Percentiles rank a stretch among this genome's conserved stretches.
These are phyloP conservation scores for Guadua angustifolia DNA, from an alignment of 176 grass and related monocot genomes.

Conservation along the genomic window DNA sequence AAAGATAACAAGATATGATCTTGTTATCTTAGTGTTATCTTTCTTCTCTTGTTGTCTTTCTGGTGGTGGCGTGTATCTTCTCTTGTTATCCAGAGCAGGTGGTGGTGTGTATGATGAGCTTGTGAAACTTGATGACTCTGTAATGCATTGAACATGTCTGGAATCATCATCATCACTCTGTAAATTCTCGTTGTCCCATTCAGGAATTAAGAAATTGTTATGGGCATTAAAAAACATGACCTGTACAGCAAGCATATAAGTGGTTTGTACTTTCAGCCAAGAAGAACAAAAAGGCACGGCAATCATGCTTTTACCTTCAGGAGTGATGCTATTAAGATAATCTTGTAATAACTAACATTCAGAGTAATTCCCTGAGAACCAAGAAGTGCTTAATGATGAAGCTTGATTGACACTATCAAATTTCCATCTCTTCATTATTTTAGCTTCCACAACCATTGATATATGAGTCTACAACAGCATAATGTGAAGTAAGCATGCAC, in stretches of 20 bases:
- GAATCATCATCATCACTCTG: conserved; percentile 47
- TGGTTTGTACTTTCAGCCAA: neutral
- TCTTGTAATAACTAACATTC: conserved; percentile 65
- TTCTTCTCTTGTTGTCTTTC: too few relatives aligned
- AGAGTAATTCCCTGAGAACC: conserved; percentile 65
- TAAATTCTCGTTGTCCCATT: conserved; percentile 38
- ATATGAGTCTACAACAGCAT: conserved; percentile 74
- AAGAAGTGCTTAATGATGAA: conserved; percentile 65
- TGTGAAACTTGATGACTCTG: conserved; percentile 39
- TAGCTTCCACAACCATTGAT: conserved; percentile 84
- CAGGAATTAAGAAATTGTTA: conserved; percentile 45
- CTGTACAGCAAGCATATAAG: too few relatives aligned
- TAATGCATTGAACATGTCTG: conserved; percentile 23
- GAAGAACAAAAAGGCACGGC: conserved; percentile 21
- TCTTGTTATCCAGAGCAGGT: neutral
- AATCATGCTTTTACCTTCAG: conserved; percentile 54
- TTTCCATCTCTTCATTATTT: conserved; percentile 93
- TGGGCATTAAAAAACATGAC: conserved; percentile 76
- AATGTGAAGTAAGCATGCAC: conserved; percentile 22
- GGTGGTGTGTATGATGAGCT: conserved; percentile 56
- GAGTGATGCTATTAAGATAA: conserved; percentile 69
- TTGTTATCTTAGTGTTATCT: too few relatives aligned
- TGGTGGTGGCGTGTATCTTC: too few relatives aligned
- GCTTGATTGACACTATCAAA: conserved; percentile 90
- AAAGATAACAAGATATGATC: too few relatives aligned